These are phyloP conservation scores for Saccharomycopsis sp. DNA, from an alignment of 805 yeast genomes.

Conservation along the genomic window DNA sequence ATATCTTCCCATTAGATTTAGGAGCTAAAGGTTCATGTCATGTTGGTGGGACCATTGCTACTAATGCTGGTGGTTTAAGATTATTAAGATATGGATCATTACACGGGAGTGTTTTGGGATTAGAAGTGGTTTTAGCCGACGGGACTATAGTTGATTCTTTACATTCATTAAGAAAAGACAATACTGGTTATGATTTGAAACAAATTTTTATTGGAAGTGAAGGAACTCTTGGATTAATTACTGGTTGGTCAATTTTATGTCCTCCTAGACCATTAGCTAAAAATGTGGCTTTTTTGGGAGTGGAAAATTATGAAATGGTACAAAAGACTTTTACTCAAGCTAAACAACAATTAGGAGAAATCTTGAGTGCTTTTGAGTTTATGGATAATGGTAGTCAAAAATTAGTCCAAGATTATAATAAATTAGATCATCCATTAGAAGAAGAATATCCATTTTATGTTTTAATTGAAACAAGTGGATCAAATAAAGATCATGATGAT, in stretches of 20 bases:
- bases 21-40: conserved; percentile 98
- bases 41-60: conserved; percentile 90
- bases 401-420: conserved; percentile 51
- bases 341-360: conserved; percentile 68
- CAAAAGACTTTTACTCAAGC: conserved; percentile 74
- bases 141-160: conserved; percentile 67
- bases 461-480: conserved; percentile 92
- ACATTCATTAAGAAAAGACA: conserved; percentile 84
- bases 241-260: conserved; percentile 83
- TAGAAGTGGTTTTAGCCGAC: conserved; percentile 87
- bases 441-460: conserved; percentile 80
- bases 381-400: conserved; percentile 72
- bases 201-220: conserved; percentile 91
- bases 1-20: conserved; percentile 84
- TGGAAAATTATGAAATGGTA: conserved; percentile 73
- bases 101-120: conserved; percentile 85
- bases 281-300: conserved; percentile 83
- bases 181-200: conserved; percentile 89
- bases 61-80: conserved; percentile 94
- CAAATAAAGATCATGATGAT: conserved; percentile 87
- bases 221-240: conserved; percentile 84
- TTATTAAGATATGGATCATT: conserved; percentile 81
- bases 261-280: conserved; percentile 80
- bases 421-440: conserved; percentile 65
- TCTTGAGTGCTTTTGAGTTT: conserved; percentile 86